Evolutionary conservation across 139 green algal genomes (phyloP).

Genomic region (Limnomonas spitsbergensis): DNA sequence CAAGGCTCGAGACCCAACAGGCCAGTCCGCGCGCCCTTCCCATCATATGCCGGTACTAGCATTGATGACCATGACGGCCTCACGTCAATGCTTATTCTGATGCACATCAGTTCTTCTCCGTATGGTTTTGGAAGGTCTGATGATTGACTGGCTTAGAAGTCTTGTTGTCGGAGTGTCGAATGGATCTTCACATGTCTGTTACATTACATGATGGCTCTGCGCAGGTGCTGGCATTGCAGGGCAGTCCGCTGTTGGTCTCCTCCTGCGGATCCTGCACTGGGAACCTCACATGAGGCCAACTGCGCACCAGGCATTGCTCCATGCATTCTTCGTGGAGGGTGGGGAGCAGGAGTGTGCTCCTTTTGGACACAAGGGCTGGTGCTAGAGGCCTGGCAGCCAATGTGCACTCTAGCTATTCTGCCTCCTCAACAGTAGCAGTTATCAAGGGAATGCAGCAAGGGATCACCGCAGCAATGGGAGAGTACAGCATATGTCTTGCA

Average conservation of each 20-base stretch:
- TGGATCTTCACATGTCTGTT: not conserved
- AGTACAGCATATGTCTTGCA: too few relatives aligned
- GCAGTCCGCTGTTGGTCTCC: conserved; percentile 31
- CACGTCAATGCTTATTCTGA: too few relatives aligned
- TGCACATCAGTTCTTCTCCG: too few relatives aligned
- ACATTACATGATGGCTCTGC: not conserved
- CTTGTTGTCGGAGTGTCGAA: not conserved
- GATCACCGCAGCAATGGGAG: too few relatives aligned
- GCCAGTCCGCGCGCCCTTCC: conserved; percentile 11
- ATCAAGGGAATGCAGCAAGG: too few relatives aligned
- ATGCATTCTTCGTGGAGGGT: conserved; percentile 31
- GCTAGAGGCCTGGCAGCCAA: too few relatives aligned
- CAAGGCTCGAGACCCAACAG: conserved; percentile 29
- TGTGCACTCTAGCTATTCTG: too few relatives aligned
- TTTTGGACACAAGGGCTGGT: conserved; percentile 5
- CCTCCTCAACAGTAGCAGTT: too few relatives aligned
- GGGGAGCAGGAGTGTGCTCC: not conserved
- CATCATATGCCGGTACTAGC: too few relatives aligned
- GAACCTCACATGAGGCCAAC: conserved; percentile 30
- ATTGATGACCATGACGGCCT: too few relatives aligned
- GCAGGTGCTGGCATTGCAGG: conserved; percentile 22
- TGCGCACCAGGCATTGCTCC: conserved; percentile 25
- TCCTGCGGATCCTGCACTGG: conserved; percentile 53
- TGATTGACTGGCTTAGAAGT: too few relatives aligned
- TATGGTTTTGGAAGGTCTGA: too few relatives aligned